These are phyloP conservation scores for Crithidia acanthocephali DNA, from an alignment of 208 protist species.

Conservation along the genomic window DNA sequence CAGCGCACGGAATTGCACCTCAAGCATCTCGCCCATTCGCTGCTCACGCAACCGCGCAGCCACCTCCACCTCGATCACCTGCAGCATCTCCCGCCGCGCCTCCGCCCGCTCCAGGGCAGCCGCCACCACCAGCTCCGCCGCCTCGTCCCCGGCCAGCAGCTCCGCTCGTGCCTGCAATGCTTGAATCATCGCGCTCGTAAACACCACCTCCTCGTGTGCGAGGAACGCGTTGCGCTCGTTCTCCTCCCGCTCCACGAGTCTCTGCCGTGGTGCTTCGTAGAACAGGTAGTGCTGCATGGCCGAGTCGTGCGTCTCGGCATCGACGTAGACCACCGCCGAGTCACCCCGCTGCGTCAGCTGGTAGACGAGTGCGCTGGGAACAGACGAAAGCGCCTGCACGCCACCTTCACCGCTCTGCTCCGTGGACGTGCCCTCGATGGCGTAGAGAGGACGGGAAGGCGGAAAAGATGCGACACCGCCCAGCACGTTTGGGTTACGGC, in stretches of 20 bases:
- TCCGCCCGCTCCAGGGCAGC: conserved; percentile 27
- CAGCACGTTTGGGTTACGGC: not conserved
- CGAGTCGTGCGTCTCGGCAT: conserved; percentile 21
- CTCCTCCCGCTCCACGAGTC: conserved; percentile 33
- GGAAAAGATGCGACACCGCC: not conserved
- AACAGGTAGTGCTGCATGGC: conserved; percentile 27
- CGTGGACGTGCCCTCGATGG: no score
- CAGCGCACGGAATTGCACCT: conserved; percentile 34
- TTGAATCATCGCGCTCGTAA: conserved; percentile 20
- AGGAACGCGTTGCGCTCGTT: conserved; percentile 31
- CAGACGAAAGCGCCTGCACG: not conserved
- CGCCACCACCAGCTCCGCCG: conserved; percentile 38
- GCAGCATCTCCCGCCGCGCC: conserved; percentile 33
- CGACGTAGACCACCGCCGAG: not conserved
- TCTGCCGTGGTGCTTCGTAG: conserved; percentile 27
- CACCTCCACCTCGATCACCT: conserved; percentile 53
- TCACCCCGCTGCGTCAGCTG: not conserved
- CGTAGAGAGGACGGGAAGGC: no score
- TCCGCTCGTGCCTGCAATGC: conserved; percentile 26
- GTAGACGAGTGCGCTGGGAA: not conserved
- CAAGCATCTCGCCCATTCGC: conserved; percentile 40
- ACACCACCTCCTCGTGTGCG: conserved; percentile 43
- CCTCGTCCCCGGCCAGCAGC: conserved; percentile 33
- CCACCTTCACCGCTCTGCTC: not conserved
- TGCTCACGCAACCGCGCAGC: conserved; percentile 32